Conservation (phyloP, 495 filamentous ascomycete species). For the Bacidia gigantensis region DNA sequence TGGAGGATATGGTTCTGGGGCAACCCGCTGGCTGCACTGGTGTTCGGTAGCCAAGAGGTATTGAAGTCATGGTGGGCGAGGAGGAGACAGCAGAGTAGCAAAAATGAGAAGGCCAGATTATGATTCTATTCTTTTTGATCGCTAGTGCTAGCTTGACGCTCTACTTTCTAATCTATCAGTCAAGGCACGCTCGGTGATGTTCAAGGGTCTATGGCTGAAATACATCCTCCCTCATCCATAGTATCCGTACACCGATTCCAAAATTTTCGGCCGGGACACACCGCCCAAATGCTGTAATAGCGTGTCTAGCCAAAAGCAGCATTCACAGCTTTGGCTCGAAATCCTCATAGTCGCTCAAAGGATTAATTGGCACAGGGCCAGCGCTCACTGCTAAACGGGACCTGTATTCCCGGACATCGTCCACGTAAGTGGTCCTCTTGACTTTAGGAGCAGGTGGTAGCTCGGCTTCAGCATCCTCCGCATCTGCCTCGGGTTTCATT, state of each 20-base stretch:
- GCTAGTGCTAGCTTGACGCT: neutral
- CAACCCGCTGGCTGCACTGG: conserved; percentile 56
- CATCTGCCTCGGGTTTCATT: conserved; percentile 19
- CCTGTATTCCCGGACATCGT: conserved; percentile 66
- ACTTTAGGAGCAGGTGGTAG: conserved; percentile 16
- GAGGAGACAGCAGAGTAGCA: conserved; percentile 41
- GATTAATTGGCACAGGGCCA: conserved; percentile 55
- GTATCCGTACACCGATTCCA: too few relatives aligned
- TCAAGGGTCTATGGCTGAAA: neutral
- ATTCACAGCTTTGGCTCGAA: conserved; percentile 55
- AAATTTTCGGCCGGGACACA: too few relatives aligned
- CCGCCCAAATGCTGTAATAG: neutral
- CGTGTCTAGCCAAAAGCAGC: conserved; percentile 7
- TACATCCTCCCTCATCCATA: neutral
- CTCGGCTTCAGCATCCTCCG: conserved; percentile 11
- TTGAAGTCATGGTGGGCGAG: conserved; percentile 52
- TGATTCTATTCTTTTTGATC: neutral
- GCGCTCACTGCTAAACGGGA: conserved; percentile 50
- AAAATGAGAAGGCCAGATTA: conserved; percentile 3
- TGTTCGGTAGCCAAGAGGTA: conserved; percentile 50
- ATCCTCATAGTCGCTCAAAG: conserved; percentile 74
- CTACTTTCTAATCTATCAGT: neutral
- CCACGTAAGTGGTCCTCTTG: conserved; percentile 40
- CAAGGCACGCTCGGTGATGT: neutral
- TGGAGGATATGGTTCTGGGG: conserved; percentile 65